These are phyloP conservation scores for Alternaria rosae DNA, from an alignment of 2,329 filamentous ascomycete species.

Conservation along the genomic window DNA sequence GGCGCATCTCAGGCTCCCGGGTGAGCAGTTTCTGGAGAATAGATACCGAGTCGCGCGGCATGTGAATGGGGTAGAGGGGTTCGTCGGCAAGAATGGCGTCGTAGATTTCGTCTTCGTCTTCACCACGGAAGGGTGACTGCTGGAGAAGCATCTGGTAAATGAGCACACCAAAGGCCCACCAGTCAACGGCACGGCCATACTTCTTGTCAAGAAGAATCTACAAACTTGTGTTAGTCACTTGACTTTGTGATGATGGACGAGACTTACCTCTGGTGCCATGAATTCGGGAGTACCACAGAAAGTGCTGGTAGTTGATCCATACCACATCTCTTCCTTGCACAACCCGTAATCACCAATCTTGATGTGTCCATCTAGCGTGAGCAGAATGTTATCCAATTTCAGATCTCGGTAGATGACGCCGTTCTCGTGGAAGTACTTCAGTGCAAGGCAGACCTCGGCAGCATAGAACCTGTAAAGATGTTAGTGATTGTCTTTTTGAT, in stretches of 20 bases:
- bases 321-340: constrained; percentile 99
- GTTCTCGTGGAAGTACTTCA: constrained; percentile 99
- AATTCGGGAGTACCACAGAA: constrained; percentile 99
- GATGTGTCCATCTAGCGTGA: constrained; percentile 95
- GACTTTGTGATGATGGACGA: not conserved
- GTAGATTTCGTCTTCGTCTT: constrained; percentile 99
- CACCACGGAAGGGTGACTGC: constrained; percentile 97
- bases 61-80: constrained; percentile 96
- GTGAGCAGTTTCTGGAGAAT: constrained; percentile 97
- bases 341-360: constrained; percentile 99
- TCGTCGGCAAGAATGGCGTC: constrained; percentile 98
- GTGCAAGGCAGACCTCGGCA: constrained; percentile 91
- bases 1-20: constrained; percentile 88
- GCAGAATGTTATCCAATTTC: constrained; percentile 86
- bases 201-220: constrained; percentile 98
- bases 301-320: constrained; percentile 92
- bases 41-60: constrained; percentile 96
- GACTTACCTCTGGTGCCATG: constrained; percentile 89
- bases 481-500: constrained; percentile 19
- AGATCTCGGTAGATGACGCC: constrained; percentile 93
- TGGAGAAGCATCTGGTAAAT: constrained; percentile 99
- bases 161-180: constrained; percentile 99
- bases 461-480: constrained; percentile 78
- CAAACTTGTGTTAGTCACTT: not conserved
- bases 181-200: constrained; percentile 95